Evolutionary conservation across 2,329 filamentous ascomycete genomes (phyloP).

Genomic region (Arthrinium phaeospermum): DNA sequence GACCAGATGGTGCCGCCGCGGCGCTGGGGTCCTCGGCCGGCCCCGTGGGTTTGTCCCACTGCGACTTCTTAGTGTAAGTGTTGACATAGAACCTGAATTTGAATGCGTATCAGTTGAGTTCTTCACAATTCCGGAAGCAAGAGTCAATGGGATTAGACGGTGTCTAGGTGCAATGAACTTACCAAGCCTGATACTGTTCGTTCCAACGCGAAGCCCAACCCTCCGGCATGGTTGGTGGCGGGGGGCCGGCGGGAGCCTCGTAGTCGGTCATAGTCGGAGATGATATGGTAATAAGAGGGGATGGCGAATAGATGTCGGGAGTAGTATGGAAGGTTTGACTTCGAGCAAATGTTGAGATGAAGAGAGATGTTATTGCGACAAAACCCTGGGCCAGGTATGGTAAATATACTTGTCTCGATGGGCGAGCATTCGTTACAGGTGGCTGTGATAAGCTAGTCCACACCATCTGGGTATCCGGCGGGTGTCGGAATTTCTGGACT

Average conservation of each 20-base stretch:
- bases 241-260: slow-evolving; percentile 57
- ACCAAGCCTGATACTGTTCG: slow-evolving; percentile 83
- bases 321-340: background rate
- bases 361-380: background rate
- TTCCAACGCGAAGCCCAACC: slow-evolving; percentile 89
- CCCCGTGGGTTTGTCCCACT: slow-evolving; percentile 85
- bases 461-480: background rate
- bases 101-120: background rate
- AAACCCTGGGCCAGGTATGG: background rate
- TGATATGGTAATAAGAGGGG: background rate
- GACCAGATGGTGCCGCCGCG: slow-evolving; percentile 54
- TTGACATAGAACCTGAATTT: slow-evolving; percentile 83
- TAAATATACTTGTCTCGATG: background rate
- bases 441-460: background rate
- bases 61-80: slow-evolving; percentile 82
- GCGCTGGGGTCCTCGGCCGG: slow-evolving; percentile 62
- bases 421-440: background rate
- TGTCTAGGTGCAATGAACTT: background rate
- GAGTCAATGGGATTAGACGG: background rate
- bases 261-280: slow-evolving; percentile 55
- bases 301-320: background rate
- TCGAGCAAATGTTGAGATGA: background rate
- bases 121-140: slow-evolving; percentile 1
- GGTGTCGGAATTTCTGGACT: background rate
- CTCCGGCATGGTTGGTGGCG: slow-evolving; percentile 68